Percentiles rank a stretch among this genome's conserved stretches.
Conservation (phyloP, 1,139 yeast genomes). For the Suzukiozyma palmioleophila region DNA sequence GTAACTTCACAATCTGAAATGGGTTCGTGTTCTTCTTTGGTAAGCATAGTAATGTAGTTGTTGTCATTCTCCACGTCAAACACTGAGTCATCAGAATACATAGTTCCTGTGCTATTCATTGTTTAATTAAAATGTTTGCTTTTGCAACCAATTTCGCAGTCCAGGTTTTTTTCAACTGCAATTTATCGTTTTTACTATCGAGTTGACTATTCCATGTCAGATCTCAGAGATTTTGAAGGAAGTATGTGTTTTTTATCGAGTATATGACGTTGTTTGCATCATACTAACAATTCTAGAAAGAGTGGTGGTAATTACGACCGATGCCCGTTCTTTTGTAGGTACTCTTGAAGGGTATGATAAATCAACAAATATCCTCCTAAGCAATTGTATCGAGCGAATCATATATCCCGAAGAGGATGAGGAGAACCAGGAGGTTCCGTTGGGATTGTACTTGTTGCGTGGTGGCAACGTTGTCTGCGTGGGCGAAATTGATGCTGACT, state of each 20-base stretch:
- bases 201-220: slow-evolving; percentile 22
- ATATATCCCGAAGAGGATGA: slow-evolving; percentile 44
- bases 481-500: slow-evolving; percentile 61
- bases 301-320: slow-evolving; percentile 78
- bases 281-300: slow-evolving; percentile 28
- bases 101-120: neutral
- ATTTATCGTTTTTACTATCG: neutral
- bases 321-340: slow-evolving; percentile 73
- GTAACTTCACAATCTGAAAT: neutral
- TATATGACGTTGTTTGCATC: neutral
- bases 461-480: slow-evolving; percentile 81
- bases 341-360: slow-evolving; percentile 77
- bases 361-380: slow-evolving; percentile 66
- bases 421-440: slow-evolving; percentile 42
- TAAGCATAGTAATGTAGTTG: slow-evolving; percentile 5
- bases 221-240: slow-evolving; percentile 31
- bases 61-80: neutral
- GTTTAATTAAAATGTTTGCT: neutral
- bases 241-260: slow-evolving; percentile 27
- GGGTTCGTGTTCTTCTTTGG: too few relatives aligned
- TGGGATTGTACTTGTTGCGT: slow-evolving; percentile 68
- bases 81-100: slow-evolving; percentile 3
- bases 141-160: slow-evolving; percentile 6
- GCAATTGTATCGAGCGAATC: slow-evolving; percentile 54
- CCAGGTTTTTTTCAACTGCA: neutral